Evolutionary conservation across 495 filamentous ascomycete genomes (phyloP).

Genomic region (Podospora comata): DNA sequence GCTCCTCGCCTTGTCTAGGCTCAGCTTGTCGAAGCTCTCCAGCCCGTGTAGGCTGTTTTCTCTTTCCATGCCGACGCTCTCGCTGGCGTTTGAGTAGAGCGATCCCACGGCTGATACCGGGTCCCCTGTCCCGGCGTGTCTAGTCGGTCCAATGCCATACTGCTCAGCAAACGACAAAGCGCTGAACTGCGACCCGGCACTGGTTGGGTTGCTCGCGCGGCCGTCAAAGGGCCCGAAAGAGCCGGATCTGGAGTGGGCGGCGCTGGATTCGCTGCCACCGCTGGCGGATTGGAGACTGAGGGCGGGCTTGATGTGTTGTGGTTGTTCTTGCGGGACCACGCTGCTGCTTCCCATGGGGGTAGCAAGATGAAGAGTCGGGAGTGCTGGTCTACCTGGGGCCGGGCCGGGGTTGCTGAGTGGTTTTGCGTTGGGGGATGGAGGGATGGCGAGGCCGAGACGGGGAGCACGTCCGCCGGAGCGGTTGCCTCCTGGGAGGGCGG

Average conservation of each 20-base stretch:
- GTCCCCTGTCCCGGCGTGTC: slow-evolving; percentile 66
- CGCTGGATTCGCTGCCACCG: slow-evolving; percentile 65
- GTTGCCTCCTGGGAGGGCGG: slow-evolving; percentile 75
- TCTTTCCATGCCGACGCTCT: slow-evolving; percentile 66
- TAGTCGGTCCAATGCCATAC: slow-evolving; percentile 54
- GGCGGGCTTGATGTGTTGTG: slow-evolving; percentile 24
- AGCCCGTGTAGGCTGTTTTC: slow-evolving; percentile 66
- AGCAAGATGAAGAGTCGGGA: slow-evolving; percentile 72
- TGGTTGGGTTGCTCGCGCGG: slow-evolving; percentile 69
- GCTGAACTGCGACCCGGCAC: slow-evolving; percentile 78
- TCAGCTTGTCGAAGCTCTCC: slow-evolving; percentile 70
- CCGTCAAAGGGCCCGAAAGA: slow-evolving; percentile 72
- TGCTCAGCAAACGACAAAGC: slow-evolving; percentile 70
- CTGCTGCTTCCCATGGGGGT: slow-evolving; percentile 75
- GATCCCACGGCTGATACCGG: slow-evolving; percentile 85
- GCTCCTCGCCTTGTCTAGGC: slow-evolving; percentile 71
- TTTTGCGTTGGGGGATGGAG: slow-evolving; percentile 74
- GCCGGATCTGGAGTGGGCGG: slow-evolving; percentile 66
- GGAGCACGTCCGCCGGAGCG: slow-evolving; percentile 65
- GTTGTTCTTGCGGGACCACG: slow-evolving; percentile 60
- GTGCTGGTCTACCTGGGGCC: slow-evolving; percentile 52
- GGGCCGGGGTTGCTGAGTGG: slow-evolving; percentile 52
- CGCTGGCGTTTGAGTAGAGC: slow-evolving; percentile 70
- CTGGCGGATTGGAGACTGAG: slow-evolving; percentile 59
- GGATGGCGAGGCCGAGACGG: slow-evolving; percentile 82